phyloP scores from a whole-genome alignment of 2,329 filamentous ascomycete species.

The Trichophyton rubrum region DNA sequence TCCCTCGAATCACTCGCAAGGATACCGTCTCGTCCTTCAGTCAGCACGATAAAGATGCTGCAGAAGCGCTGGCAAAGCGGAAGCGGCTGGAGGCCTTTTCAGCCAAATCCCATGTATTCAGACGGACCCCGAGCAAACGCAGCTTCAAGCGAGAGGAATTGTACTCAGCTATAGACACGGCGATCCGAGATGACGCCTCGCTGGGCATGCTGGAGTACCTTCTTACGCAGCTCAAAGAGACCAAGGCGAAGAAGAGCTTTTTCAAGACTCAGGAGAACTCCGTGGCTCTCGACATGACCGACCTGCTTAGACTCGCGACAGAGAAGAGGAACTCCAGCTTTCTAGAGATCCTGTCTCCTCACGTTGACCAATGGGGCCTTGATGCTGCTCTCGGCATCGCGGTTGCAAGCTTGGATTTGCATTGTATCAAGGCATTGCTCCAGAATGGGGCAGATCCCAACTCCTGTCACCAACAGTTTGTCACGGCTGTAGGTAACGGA shows the following conservation, averaged over 20 bases:
- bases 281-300: constrained; percentile 5
- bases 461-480: constrained; percentile 10
- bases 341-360: constrained; percentile 10
- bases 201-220: constrained; percentile 13
- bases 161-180: constrained; percentile 12
- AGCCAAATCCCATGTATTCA: constrained; percentile 15
- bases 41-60: constrained; percentile 9
- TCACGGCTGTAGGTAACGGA: constrained; percentile 8
- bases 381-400: constrained; percentile 7
- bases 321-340: constrained; percentile 9
- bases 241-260: constrained; percentile 10
- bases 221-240: constrained; percentile 11
- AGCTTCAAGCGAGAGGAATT: constrained; percentile 13
- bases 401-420: constrained; percentile 9
- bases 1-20: constrained; percentile 3
- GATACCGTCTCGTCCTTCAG: constrained; percentile 7
- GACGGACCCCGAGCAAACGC: constrained; percentile 13
- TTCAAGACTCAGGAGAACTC: constrained; percentile 8
- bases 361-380: constrained; percentile 10
- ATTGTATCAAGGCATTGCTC: constrained; percentile 11
- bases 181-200: constrained; percentile 10
- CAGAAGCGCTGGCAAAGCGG: constrained; percentile 11
- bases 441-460: constrained; percentile 14
- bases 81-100: constrained; percentile 13
- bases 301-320: constrained; percentile 10